Percentiles rank a stretch among this genome's conserved stretches.
These are phyloP conservation scores for Lumnitzera racemosa DNA, from an alignment of 345 rosid species.

Conservation along the genomic window DNA sequence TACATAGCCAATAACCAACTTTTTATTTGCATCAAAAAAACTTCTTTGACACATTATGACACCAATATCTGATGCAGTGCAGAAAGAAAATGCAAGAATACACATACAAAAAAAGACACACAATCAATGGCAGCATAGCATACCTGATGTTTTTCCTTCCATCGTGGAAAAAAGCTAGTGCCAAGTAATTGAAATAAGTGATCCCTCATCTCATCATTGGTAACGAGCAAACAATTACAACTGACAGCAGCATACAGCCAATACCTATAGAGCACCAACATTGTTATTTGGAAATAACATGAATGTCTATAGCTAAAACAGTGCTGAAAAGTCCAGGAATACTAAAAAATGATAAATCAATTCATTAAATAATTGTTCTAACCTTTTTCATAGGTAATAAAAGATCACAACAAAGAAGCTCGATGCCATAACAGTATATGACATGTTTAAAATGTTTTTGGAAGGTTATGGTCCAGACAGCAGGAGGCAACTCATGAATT, in stretches of 20 bases:
- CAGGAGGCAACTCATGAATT: too few species aligned
- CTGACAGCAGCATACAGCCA: constrained; percentile 97
- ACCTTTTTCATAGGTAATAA: too few species aligned
- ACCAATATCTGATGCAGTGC: too few species aligned
- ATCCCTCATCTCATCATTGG: constrained; percentile 98
- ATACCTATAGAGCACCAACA: constrained; percentile 43
- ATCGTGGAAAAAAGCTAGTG: constrained; percentile 84
- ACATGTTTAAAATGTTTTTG: too few species aligned
- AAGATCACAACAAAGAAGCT: too few species aligned
- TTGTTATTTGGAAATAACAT: background rate
- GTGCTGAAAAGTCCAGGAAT: background rate
- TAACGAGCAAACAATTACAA: constrained; percentile 66
- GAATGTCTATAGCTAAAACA: background rate
- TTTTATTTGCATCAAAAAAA: too few species aligned
- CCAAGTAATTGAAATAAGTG: constrained; percentile 91
- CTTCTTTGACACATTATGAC: too few species aligned
- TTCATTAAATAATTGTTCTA: too few species aligned
- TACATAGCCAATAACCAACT: too few species aligned
- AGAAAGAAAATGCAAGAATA: background rate
- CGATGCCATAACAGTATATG: too few species aligned
- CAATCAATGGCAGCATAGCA: constrained; percentile 7
- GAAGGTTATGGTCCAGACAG: too few species aligned
- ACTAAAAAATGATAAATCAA: background rate
- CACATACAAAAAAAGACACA: background rate
- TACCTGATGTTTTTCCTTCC: constrained; percentile 99